phyloP scores from a whole-genome alignment of 2,329 filamentous ascomycete species.

The Aspergillus transmontanensis region DNA sequence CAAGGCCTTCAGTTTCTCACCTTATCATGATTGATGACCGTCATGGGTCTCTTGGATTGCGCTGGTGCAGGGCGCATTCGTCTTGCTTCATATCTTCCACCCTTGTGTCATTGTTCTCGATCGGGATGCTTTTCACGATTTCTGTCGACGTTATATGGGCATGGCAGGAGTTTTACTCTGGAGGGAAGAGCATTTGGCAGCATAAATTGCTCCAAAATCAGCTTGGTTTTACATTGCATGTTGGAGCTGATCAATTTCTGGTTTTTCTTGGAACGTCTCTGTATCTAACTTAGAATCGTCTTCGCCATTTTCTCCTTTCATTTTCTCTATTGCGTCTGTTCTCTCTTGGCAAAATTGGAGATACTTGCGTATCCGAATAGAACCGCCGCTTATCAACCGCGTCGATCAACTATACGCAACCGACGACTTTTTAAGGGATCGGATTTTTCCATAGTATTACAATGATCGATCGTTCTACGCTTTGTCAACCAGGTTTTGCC shows the following conservation, averaged over 20 bases:
- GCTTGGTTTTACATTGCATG: slow-evolving; percentile 20
- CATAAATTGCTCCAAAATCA: slow-evolving; percentile 20
- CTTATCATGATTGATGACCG: slow-evolving; percentile 19
- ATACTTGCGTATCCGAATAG: slow-evolving; percentile 7
- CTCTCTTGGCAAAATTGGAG: not conserved
- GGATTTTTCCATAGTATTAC: not conserved
- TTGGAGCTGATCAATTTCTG: slow-evolving; percentile 13
- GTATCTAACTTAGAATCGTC: slow-evolving; percentile 18
- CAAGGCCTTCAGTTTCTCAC: not conserved
- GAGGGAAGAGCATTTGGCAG: slow-evolving; percentile 23
- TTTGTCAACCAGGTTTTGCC: not conserved
- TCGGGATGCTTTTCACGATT: slow-evolving; percentile 18
- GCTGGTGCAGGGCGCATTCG: slow-evolving; percentile 17
- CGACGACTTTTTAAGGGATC: not conserved
- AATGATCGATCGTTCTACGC: not conserved
- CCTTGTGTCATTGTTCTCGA: slow-evolving; percentile 8
- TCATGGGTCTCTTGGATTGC: slow-evolving; percentile 16
- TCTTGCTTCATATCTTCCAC: slow-evolving; percentile 10
- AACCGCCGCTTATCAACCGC: not conserved
- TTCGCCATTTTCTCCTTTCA: slow-evolving; percentile 9
- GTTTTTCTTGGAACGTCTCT: slow-evolving; percentile 7
- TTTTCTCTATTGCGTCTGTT: slow-evolving; percentile 3
- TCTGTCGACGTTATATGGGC: slow-evolving; percentile 22
- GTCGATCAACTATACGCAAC: not conserved
- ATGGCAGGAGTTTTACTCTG: slow-evolving; percentile 26